phyloP scores from a whole-genome alignment of 129 eudicot genomes.

The Centaurea solstitialis region DNA sequence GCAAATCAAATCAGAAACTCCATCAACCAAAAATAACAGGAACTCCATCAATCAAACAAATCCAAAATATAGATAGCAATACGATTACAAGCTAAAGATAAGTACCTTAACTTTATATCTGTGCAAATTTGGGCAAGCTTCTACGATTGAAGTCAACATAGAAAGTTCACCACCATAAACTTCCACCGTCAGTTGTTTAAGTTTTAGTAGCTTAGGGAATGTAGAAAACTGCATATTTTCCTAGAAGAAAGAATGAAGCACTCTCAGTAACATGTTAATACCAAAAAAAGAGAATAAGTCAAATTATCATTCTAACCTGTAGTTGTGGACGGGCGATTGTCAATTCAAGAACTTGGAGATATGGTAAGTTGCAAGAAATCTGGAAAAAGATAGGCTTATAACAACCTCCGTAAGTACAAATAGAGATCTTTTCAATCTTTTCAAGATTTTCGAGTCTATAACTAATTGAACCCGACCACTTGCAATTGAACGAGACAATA shows the following conservation, averaged over 20 bases:
- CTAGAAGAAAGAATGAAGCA: conserved; percentile 17
- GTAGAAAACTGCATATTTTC: conserved; percentile 14
- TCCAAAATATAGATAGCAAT: not conserved
- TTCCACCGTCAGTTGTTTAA: conserved; percentile 26
- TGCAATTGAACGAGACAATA: conserved; percentile 29
- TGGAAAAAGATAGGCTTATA: conserved; percentile 23
- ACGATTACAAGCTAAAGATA: too few species aligned
- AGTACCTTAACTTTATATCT: conserved; percentile 41
- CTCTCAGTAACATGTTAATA: not conserved
- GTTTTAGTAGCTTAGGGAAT: conserved; percentile 43
- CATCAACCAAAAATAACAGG: not conserved
- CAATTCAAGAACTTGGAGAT: conserved; percentile 40
- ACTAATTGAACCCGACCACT: conserved; percentile 14
- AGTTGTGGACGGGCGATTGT: conserved; percentile 10
- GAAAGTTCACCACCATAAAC: conserved; percentile 39
- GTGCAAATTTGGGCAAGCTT: conserved; percentile 44
- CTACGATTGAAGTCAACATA: conserved; percentile 30
- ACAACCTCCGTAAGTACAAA: conserved; percentile 25
- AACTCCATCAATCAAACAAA: not conserved
- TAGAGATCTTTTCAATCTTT: conserved; percentile 33
- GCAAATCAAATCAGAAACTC: too few species aligned
- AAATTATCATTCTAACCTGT: conserved; percentile 19
- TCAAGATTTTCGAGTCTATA: conserved; percentile 31
- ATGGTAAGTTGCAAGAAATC: conserved; percentile 31
- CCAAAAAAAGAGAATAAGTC: not conserved